Evolutionary conservation across 106 monocot species (phyloP), one percentile per base, ranked within the genome.

Genomic region (Dendrobium huoshanense): DNA sequence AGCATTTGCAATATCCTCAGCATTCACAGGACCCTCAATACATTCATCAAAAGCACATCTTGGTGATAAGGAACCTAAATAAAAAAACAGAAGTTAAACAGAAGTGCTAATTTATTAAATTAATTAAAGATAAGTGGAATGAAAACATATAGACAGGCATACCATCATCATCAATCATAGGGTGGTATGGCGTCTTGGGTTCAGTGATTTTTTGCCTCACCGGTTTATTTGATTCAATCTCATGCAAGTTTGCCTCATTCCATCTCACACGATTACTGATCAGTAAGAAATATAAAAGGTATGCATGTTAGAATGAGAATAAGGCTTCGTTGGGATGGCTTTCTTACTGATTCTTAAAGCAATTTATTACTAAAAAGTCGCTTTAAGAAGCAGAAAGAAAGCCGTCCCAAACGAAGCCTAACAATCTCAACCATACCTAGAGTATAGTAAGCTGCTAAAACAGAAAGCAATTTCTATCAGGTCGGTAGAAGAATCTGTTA

Each of bases 131-230:
- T n/a, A 9, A 13, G 43, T 74, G n/a, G 43, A 74, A 31, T 80
- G 0, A 56, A 27, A 55, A 20, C 22, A 67, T 9, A 40, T 31
- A 44, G 9, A 41, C 27, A 22, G 24, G 37, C 77, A 79, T 78
- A 89, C 92, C 94, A 73, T 97, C 96, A 40, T 97, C 92, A 83
- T 92, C 94, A 22, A 89, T 80, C 94, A 90, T 94, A 79, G 80
- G 96, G 81, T 94, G 96, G 75, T 92, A 97, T 55, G 96, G 96
- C 43, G 96, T 97, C 87, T 97, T 97, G 67, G 96, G 96, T 83
- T 97, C 96, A 58, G 84, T 97, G 41, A 97, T 97, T 80, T 97
- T 97, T 86, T 97, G 96, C 67, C 96, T 90, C 59, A 94, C 90
- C 73, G 96, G 96, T 72, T 94, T 97, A 75, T 88, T 97, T 85